These are phyloP conservation scores for Colletotrichum sp. DNA, from an alignment of 2,329 filamentous ascomycete genomes.

Conservation along the genomic window DNA sequence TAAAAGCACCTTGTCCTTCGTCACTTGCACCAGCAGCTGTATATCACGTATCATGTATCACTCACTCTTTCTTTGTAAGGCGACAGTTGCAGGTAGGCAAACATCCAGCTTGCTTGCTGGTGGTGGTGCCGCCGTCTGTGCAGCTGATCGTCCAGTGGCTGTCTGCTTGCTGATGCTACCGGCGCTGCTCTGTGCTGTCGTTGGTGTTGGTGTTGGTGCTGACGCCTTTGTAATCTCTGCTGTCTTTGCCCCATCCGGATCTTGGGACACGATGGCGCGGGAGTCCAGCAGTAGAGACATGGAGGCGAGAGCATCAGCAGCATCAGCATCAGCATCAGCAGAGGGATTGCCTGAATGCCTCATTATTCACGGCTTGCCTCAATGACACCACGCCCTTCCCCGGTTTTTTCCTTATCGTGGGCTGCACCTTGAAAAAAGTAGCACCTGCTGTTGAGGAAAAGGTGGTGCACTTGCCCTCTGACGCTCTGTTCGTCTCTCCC, in stretches of 20 bases:
- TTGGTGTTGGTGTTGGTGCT: not conserved
- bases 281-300: not conserved
- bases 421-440: not conserved
- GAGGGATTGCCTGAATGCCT: constrained; percentile 17
- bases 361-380: constrained; percentile 22
- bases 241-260: constrained; percentile 17
- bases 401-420: not conserved
- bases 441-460: not conserved
- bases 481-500: not conserved
- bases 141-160: constrained; percentile 3
- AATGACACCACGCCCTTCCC: constrained; percentile 12
- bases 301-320: not conserved
- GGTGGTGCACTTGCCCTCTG: not conserved
- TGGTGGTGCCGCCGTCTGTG: not conserved
- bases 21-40: not conserved
- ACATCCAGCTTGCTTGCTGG: not conserved
- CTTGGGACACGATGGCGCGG: constrained; percentile 7
- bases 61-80: not conserved
- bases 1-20: not conserved
- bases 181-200: not conserved
- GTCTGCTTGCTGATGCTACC: not conserved
- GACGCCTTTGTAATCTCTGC: constrained; percentile 10
- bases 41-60: constrained; percentile 1
- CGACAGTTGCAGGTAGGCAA: not conserved
- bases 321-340: not conserved